Base-by-base conservation (phyloP, 345 rosid species). In the Populus euphratica region DNA sequence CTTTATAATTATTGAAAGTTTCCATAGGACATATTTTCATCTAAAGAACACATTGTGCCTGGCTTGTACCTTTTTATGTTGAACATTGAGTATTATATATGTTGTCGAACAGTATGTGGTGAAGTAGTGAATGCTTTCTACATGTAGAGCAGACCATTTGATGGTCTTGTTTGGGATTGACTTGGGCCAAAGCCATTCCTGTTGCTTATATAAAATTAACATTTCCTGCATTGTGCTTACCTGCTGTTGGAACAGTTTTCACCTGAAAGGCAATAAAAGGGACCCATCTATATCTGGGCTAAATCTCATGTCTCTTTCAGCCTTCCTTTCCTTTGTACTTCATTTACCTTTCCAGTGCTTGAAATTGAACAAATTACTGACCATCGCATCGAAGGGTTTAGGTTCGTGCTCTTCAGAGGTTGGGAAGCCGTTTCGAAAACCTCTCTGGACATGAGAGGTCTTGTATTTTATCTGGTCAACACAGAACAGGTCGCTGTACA, bases 381-480 rank as follows among this genome's bases (percentile, higher is more conserved):
- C 61, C 27, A 68, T 67, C 27, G 50, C 47, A 25, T 67, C 75
- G 35, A 72, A 74, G 76, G 68, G 41, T 63, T 23, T 80, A 93
- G 97, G 99, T 92, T 61, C 96, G 95, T 43, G 98, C 98, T 71
- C 98, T 96, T 80, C 99, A 96, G 82, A 88, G 94, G 82, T 76
- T 93, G 68, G 98, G 98, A 82, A 93, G 88, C 81, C 97, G 97
- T 71, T 96, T 91, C 81, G 98, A 96, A 81, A 93, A 88, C 82
- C 87, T 93, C 17, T 88, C 98, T 65, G 89, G 94, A 70, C 95
- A 93, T 81, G 97, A 91, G 81, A 90, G 98, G 74, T 86, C 96
- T 80, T 96, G 99, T 82, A 89, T 92, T 79, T 86, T 92, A 86
- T 86, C 98, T 65, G 97, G 94, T 83, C 95, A 88, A 73, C 94